A percentile compares a stretch with the other conserved stretches of the same genome.
These are phyloP conservation scores for Durusdinium trenchii DNA, from an alignment of 73 alveolate species.

Conservation along the genomic window DNA sequence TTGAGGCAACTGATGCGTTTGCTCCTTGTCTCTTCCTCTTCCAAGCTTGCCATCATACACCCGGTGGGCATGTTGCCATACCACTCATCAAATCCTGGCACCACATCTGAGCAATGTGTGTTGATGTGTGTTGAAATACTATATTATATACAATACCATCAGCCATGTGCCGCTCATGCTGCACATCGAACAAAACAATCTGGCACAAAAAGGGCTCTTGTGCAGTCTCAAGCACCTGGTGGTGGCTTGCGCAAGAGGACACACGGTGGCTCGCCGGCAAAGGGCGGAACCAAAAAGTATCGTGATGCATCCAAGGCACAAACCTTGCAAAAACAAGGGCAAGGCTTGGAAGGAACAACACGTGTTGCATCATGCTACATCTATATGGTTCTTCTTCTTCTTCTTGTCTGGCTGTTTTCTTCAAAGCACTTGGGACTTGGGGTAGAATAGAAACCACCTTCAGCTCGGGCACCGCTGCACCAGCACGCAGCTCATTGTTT, in stretches of 20 bases:
- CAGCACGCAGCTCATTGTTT: conserved; percentile 51
- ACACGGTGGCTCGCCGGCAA: conserved; percentile 50
- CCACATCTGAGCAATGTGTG: too few species aligned
- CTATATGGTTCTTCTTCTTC: background rate
- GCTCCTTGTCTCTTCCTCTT: conserved; percentile 25
- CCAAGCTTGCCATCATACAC: background rate
- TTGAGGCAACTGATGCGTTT: background rate
- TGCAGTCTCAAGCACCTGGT: background rate
- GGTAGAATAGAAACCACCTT: background rate
- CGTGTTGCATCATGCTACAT: background rate
- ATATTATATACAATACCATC: background rate
- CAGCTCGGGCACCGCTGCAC: conserved; percentile 10
- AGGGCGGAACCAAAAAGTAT: conserved; percentile 69
- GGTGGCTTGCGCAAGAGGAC: conserved; percentile 70
- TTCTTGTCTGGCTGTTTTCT: background rate
- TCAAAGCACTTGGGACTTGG: too few species aligned
- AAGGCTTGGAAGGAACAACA: background rate
- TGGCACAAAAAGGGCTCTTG: background rate
- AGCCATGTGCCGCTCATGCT: background rate
- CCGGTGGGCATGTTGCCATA: background rate
- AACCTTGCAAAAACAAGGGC: conserved; percentile 28
- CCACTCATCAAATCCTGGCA: conserved; percentile 43
- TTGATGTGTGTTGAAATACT: background rate
- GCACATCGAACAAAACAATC: background rate
- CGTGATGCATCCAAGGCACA: conserved; percentile 47